Evolutionary conservation across 2,329 filamentous ascomycete species (phyloP).

Genomic region (Trichocomaceae sp.): DNA sequence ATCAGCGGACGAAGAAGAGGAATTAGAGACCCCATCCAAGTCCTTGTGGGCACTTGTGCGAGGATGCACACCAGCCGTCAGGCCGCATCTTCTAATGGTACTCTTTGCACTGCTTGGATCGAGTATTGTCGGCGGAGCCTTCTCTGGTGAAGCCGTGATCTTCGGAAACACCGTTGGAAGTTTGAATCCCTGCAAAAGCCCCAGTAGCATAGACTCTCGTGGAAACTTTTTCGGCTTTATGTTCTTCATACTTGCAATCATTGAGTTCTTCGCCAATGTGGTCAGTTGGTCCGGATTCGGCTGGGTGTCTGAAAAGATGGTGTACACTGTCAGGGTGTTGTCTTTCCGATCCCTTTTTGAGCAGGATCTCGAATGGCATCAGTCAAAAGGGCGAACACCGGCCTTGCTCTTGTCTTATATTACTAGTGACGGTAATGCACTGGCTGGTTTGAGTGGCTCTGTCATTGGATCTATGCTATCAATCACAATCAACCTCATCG

Average conservation of each 20-base stretch:
- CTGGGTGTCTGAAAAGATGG: slow-evolving; percentile 55
- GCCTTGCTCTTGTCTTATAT: slow-evolving; percentile 59
- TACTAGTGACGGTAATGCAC: slow-evolving; percentile 60
- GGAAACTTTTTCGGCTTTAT: slow-evolving; percentile 52
- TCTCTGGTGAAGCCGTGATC: slow-evolving; percentile 52
- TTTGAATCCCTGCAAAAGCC: slow-evolving; percentile 49
- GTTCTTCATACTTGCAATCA: slow-evolving; percentile 55
- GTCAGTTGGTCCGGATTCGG: slow-evolving; percentile 55
- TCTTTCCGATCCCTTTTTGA: slow-evolving; percentile 60
- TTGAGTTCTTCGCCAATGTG: slow-evolving; percentile 57
- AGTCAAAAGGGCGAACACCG: slow-evolving; percentile 57
- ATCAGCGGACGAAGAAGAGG: slow-evolving; percentile 22
- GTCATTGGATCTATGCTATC: slow-evolving; percentile 64
- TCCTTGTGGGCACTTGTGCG: slow-evolving; percentile 24
- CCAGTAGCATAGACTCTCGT: slow-evolving; percentile 42
- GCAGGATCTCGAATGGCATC: slow-evolving; percentile 65
- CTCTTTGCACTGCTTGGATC: slow-evolving; percentile 46
- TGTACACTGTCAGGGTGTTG: slow-evolving; percentile 57
- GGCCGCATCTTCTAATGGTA: slow-evolving; percentile 41
- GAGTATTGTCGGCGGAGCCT: slow-evolving; percentile 51
- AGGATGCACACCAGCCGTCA: slow-evolving; percentile 25
- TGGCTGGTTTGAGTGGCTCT: slow-evolving; percentile 63
- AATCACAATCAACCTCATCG: slow-evolving; percentile 61
- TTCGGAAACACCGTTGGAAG: slow-evolving; percentile 56
- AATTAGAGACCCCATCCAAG: slow-evolving; percentile 21